Evolutionary conservation across 139 green algal genomes (phyloP), one percentile per base, ranked within the genome.

Genomic region (Tetradesmus lagerheimii): DNA sequence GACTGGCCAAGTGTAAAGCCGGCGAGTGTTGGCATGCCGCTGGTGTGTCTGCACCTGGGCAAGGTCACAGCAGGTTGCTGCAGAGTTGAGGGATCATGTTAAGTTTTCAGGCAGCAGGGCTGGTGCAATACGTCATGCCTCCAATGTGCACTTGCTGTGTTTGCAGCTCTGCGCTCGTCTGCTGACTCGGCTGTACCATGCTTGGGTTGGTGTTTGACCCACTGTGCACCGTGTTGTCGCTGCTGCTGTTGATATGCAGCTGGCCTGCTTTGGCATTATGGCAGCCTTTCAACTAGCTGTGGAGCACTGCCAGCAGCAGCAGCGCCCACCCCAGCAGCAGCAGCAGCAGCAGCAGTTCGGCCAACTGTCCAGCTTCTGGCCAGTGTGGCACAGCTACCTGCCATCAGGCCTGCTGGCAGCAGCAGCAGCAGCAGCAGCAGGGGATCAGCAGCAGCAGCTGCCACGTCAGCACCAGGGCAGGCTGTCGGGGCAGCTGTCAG

Each of bases 201-300:
- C 8, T 20, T 62, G 4, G 1, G 47, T 14, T 23, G n/a, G 18
- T 18, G 8, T 23, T 18, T 62, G 47, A 62, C 5, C 47, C 20
- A 14, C 20, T 11, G 47, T 62, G 47, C 8, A 14, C 8, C 47
- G n/a, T 62, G 8, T 14, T 23, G 18, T 25, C 81, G 50, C 57
- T 67, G 57, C 57, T 67, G 57, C 20, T n/a, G 20, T 14, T 67
- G 20, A 31, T 34, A 1, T 77, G 34, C 86, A 90, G 86, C 34
- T 84, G 45, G 78, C 57, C 3, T 50, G 77, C 37, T 76, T 83
- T n/a, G 87, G 87, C 53, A 83, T 90, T 37, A 83, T 90, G 78
- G 87, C 27, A 41, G 71, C 50, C 12, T 90, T 90, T 37, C 74
- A 80, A 29, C 53, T 82, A 3, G 87, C 87, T 37, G 37, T 45